Evolutionary conservation across 495 filamentous ascomycete species (phyloP), one percentile per base, ranked within the genome.

Genomic region (Gamarada debralockiae): DNA sequence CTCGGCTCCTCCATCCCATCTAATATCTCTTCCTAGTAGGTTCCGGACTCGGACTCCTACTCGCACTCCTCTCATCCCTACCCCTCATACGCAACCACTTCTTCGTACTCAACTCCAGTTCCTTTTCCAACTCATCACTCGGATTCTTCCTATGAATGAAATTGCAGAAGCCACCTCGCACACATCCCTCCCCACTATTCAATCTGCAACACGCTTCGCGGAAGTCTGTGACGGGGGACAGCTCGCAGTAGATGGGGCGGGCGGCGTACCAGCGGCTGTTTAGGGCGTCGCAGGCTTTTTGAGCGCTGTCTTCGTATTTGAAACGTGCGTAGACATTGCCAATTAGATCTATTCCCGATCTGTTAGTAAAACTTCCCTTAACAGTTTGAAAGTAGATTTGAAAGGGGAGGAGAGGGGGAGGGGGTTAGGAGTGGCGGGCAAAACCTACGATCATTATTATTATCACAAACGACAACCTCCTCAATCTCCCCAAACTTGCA

Each of bases 291-390:
- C 92, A 97, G 56, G 93, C 93, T 29, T 77, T 76, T 66, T 97
- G 92, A 10, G 93, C 93, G 50, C 84, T 84, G 74, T 98, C 93
- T 79, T 98, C 93, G 82, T 97, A 98, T 74, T 98, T 98, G 86
- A 98, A 98, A 55, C 93, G 90, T 22, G 93, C 93, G 78, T 98
- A 98, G 62, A 98, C 93, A 72, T 98, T 98, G 65, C 93, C 93
- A 70, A 98, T 97, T 12, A 98, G 77, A 73, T 98, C 87, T 90
- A 17, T n/a, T 21, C 18, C 14, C 7, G 4, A n/a, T n/a, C n/a
- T 2, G 33, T 48, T 33, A 48, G 31, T 14, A 54, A 34, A n/a
- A 38, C 20, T 7, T 48, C 23, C 42, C 34, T 37, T 13, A n/a
- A n/a, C n/a, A n/a, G n/a, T n/a, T n/a, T n/a, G n/a, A n/a, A n/a